A percentile compares a stretch with the other conserved stretches of the same genome.
These are phyloP conservation scores for Spergularia marina DNA, from an alignment of 148 eudicot genomes.

Conservation along the genomic window DNA sequence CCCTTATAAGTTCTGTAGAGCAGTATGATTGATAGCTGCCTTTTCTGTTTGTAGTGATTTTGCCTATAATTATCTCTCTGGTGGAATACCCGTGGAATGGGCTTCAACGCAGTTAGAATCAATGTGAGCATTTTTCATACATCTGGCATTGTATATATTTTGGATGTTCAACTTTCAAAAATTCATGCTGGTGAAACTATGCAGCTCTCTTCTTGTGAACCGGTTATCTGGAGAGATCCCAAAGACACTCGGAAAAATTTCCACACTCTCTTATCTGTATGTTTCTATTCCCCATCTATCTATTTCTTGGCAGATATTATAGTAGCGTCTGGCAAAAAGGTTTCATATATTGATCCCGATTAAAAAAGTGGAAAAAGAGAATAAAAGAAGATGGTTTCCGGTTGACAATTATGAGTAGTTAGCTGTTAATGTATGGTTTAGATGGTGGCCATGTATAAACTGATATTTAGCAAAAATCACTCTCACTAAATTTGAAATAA, in stretches of 20 bases:
- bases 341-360: background rate
- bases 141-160: background rate
- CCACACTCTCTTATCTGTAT: constrained; percentile 61
- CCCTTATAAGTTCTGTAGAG: background rate
- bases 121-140: constrained; percentile 39
- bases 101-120: constrained; percentile 44
- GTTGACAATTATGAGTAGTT: background rate
- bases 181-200: constrained; percentile 21
- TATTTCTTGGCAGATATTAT: background rate
- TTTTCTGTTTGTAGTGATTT: constrained; percentile 49
- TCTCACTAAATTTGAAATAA: too few species aligned
- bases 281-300: constrained; percentile 25
- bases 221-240: constrained; percentile 71
- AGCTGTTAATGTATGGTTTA: too few species aligned
- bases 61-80: constrained; percentile 65
- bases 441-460: too few species aligned
- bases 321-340: background rate
- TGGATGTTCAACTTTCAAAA: constrained; percentile 13
- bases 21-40: background rate
- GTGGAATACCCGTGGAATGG: constrained; percentile 69
- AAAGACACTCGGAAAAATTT: constrained; percentile 46
- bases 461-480: background rate
- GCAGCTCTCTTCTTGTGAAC: constrained; percentile 69
- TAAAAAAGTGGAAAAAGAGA: background rate
- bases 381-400: background rate